Conservation (phyloP, 2,329 filamentous ascomycete species). For the Monosporascus sp. region DNA sequence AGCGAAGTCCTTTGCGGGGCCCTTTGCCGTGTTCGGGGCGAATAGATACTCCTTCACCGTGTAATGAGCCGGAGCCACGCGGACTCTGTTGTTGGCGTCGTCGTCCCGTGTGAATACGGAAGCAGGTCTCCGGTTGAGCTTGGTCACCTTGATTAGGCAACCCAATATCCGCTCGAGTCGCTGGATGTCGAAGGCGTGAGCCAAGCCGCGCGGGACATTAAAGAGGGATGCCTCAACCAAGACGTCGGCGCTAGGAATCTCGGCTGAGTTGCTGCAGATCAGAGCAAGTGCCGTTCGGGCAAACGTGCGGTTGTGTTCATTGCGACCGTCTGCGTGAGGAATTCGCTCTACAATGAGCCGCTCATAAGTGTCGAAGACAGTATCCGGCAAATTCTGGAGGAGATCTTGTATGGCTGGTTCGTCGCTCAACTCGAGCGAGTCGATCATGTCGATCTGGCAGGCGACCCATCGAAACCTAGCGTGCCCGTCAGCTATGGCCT, state of each 20-base stretch:
- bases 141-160: constrained; percentile 17
- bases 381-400: constrained; percentile 13
- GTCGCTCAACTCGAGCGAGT: constrained; percentile 7
- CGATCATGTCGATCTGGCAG: constrained; percentile 22
- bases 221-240: constrained; percentile 19
- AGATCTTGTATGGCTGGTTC: constrained; percentile 5
- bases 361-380: constrained; percentile 21
- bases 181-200: constrained; percentile 9
- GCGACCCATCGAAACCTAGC: constrained; percentile 24
- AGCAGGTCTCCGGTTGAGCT: constrained; percentile 2
- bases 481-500: neutral
- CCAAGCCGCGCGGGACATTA: constrained; percentile 13
- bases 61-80: constrained; percentile 18
- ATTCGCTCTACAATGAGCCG: constrained; percentile 18
- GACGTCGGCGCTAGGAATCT: constrained; percentile 18
- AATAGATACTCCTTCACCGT: constrained; percentile 24
- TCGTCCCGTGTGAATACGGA: constrained; percentile 8
- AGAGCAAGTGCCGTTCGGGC: constrained; percentile 21
- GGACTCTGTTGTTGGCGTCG: constrained; percentile 7
- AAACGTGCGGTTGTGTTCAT: constrained; percentile 10
- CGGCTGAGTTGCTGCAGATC: constrained; percentile 18
- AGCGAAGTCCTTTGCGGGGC: constrained; percentile 16
- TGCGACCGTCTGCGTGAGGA: neutral
- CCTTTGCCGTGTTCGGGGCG: constrained; percentile 5
- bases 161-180: constrained; percentile 16